These are phyloP conservation scores for Rubia balearica DNA, from an alignment of 305 asterid species.

Conservation along the genomic window DNA sequence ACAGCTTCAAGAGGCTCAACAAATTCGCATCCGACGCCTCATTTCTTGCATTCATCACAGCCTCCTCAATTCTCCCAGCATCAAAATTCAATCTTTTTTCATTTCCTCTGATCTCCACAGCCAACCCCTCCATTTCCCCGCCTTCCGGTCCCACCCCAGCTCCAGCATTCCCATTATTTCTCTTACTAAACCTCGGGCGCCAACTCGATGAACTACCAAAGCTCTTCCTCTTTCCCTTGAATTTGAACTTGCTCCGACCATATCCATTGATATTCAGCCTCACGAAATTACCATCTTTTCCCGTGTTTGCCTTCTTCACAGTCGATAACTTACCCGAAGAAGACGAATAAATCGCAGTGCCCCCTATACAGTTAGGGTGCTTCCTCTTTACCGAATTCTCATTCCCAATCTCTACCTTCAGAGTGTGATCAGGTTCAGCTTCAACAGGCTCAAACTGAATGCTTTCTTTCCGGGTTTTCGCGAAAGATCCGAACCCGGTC, in stretches of 20 bases:
- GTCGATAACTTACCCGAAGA: constrained; percentile 23
- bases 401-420: constrained; percentile 20
- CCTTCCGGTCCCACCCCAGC: constrained; percentile 40
- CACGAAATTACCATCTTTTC: constrained; percentile 79
- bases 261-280: constrained; percentile 89
- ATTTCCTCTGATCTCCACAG: constrained; percentile 32
- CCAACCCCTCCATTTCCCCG: constrained; percentile 35
- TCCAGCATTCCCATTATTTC: constrained; percentile 29
- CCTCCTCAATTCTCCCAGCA: constrained; percentile 41
- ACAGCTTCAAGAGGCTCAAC: constrained; percentile 57
- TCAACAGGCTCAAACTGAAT: constrained; percentile 51
- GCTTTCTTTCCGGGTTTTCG: constrained; percentile 29
- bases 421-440: constrained; percentile 15
- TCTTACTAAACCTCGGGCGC: constrained; percentile 35
- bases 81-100: constrained; percentile 29
- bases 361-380: constrained; percentile 46
- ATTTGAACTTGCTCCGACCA: constrained; percentile 65
- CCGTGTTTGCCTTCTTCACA: constrained; percentile 44
- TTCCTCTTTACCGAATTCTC: constrained; percentile 28
- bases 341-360: constrained; percentile 16
- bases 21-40: constrained; percentile 73
- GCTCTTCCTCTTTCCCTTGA: constrained; percentile 40
- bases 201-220: constrained; percentile 32
- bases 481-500: constrained; percentile 48
- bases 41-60: constrained; percentile 54